A percentile compares a stretch with the other conserved stretches of the same genome.
phyloP scores from a whole-genome alignment of 2,329 filamentous ascomycete species.

The Exophiala viscosa region DNA sequence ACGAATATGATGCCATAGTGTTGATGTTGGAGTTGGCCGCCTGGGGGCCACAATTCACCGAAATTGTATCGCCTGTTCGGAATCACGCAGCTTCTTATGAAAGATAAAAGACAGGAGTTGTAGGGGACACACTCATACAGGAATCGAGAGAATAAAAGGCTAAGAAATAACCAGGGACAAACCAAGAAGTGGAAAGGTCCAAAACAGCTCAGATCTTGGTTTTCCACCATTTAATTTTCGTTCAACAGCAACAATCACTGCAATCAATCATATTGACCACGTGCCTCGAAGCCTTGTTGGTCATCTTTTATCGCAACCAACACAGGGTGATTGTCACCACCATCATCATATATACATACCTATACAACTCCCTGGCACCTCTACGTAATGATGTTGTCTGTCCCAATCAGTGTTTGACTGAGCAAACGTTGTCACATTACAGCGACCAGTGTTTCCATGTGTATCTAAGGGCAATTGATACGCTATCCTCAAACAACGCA shows the following conservation, averaged over 20 bases:
- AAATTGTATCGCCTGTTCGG: neutral
- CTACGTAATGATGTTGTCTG: neutral
- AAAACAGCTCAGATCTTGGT: neutral
- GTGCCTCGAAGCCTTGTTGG: neutral
- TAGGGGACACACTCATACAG: no score
- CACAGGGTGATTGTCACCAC: neutral
- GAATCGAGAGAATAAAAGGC: no score
- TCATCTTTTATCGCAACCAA: neutral
- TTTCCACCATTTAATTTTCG: neutral
- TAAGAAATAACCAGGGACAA: neutral
- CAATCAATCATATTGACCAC: neutral
- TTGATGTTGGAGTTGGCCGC: neutral
- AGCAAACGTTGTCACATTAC: neutral
- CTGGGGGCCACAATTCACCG: neutral
- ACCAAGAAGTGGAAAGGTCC: neutral
- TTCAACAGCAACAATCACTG: neutral
- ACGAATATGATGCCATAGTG: constrained; percentile 17
- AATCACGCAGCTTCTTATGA: no score
- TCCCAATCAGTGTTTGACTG: neutral
- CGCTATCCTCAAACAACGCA: neutral
- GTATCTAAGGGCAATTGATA: no score
- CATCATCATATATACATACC: neutral
- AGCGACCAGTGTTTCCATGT: neutral
- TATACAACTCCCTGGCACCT: neutral
- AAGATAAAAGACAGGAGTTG: no score